Evolutionary conservation across 2,329 filamentous ascomycete species (phyloP).

Genomic region (Ophiostoma sp.): DNA sequence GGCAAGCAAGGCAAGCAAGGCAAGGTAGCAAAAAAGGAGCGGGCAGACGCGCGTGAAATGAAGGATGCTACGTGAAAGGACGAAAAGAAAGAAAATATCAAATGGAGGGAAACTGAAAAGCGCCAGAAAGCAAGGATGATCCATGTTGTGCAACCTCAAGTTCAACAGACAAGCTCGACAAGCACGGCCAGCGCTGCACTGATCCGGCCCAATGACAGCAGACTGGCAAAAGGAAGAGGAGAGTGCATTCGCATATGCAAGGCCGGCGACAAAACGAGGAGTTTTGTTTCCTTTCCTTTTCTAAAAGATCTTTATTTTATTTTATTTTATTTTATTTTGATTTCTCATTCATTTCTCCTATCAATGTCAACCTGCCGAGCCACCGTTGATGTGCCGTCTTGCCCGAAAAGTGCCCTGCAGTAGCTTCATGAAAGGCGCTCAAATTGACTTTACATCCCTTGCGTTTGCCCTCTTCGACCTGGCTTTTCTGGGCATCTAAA

Average conservation of each 20-base stretch:
- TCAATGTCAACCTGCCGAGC: neutral
- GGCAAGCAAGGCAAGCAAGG: neutral
- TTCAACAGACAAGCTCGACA: neutral
- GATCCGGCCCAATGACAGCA: neutral
- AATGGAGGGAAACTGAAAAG: too few species aligned
- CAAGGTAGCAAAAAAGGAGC: neutral
- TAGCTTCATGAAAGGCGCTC: neutral
- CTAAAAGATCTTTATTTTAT: too few species aligned
- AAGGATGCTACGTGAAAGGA: neutral
- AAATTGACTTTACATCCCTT: neutral
- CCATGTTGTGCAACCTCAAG: slow-evolving; percentile 8
- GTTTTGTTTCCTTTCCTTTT: neutral
- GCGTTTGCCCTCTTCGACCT: neutral
- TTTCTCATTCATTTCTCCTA: neutral
- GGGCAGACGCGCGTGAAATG: neutral
- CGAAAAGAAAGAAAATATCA: neutral
- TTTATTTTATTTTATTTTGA: neutral
- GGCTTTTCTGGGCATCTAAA: neutral
- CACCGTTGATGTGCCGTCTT: neutral
- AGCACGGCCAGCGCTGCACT: neutral
- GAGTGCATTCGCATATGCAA: neutral
- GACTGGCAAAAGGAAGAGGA: neutral
- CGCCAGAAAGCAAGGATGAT: neutral
- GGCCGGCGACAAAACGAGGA: slow-evolving; percentile 1
- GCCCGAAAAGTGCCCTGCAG: slow-evolving; percentile 6